Evolutionary conservation across 2,329 filamentous ascomycete genomes (phyloP).

Genomic region (Graphiopsis chlorocephala): DNA sequence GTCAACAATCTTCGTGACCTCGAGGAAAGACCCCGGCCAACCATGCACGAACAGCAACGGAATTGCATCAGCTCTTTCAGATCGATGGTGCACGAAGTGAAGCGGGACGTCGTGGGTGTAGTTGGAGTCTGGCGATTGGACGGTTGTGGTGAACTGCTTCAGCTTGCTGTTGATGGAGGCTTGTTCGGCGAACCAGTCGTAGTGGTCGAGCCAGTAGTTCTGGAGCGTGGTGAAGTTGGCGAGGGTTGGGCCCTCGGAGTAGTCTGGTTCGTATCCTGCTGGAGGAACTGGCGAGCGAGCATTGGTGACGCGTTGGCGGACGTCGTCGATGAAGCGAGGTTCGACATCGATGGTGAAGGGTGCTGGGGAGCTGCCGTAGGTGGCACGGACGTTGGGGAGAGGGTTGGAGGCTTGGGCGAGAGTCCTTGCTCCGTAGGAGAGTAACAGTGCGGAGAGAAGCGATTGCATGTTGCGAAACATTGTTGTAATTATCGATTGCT

Average conservation of each 20-base stretch:
- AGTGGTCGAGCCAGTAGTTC: slow-evolving; percentile 59
- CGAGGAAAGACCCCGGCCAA: slow-evolving; percentile 64
- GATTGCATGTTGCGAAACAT: background rate
- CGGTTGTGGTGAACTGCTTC: slow-evolving; percentile 59
- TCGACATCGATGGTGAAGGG: background rate
- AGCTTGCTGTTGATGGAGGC: slow-evolving; percentile 55
- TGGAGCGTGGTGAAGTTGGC: background rate
- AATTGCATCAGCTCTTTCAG: slow-evolving; percentile 53
- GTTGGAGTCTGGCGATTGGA: slow-evolving; percentile 31
- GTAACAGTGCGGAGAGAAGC: background rate
- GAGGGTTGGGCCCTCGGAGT: background rate
- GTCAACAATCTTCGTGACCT: slow-evolving; percentile 55
- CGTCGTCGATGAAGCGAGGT: slow-evolving; percentile 2
- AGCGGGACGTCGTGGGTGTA: slow-evolving; percentile 36
- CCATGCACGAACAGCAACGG: slow-evolving; percentile 64
- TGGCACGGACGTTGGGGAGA: background rate
- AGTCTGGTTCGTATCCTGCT: background rate
- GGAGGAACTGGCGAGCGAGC: background rate
- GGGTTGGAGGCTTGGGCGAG: background rate
- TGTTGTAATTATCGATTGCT: background rate
- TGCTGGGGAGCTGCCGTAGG: background rate
- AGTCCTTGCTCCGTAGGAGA: background rate
- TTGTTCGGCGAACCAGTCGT: slow-evolving; percentile 63
- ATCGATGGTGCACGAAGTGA: slow-evolving; percentile 64
- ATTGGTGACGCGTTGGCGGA: background rate